A percentile compares a stretch with the other conserved stretches of the same genome.
Evolutionary conservation across 768 basidiomycete species (phyloP).

Genomic region (Pulveroboletus sp.): DNA sequence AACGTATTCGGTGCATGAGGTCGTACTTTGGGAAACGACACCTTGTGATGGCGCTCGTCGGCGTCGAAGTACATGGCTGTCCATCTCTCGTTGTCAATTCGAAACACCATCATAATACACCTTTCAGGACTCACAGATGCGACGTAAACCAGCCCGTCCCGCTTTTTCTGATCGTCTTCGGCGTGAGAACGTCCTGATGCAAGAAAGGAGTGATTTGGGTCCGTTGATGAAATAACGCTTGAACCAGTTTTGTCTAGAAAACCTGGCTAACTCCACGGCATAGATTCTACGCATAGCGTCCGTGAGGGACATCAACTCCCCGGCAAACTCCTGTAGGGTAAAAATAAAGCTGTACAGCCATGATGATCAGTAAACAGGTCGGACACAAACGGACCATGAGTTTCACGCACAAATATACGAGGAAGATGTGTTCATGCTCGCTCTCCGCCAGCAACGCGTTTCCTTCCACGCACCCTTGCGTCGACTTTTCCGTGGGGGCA

Average conservation of each 20-base stretch:
- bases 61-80: constrained; percentile 56
- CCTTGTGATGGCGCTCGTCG: constrained; percentile 44
- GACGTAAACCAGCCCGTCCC: constrained; percentile 25
- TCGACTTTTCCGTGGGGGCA: constrained; percentile 16
- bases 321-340: constrained; percentile 90
- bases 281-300: constrained; percentile 84
- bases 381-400: not conserved
- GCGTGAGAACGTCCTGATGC: constrained; percentile 16
- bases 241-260: constrained; percentile 38
- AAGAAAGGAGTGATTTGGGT: constrained; percentile 22
- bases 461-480: constrained; percentile 24
- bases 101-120: not conserved
- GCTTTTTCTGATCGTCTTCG: constrained; percentile 12
- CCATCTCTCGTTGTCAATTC: constrained; percentile 1
- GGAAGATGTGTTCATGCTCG: constrained; percentile 82
- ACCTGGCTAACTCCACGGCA: constrained; percentile 54
- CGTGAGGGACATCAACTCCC: constrained; percentile 76
- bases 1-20: constrained; percentile 86
- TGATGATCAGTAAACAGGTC: constrained; percentile 9
- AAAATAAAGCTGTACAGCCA: constrained; percentile 79
- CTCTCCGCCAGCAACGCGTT: constrained; percentile 39
- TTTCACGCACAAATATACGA: constrained; percentile 85
- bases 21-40: constrained; percentile 76
- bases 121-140: constrained; percentile 37
- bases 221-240: constrained; percentile 32